Evolutionary conservation across 1,139 yeast genomes (phyloP), one percentile per base, ranked within the genome.

Genomic region (Citeromyces siamensis): DNA sequence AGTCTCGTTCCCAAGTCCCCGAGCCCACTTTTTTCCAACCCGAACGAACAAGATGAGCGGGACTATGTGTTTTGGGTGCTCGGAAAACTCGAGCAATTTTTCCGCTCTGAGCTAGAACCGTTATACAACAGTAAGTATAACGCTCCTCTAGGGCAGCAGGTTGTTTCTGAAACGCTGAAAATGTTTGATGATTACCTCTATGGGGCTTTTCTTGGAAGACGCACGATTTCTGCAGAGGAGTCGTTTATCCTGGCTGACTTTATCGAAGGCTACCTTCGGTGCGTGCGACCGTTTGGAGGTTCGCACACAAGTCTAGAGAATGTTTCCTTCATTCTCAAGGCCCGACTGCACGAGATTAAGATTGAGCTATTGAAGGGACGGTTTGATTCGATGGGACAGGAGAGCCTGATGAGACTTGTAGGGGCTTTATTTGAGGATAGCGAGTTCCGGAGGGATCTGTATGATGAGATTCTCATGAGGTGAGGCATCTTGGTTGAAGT

Each of bases 201-300:
- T 33, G 36, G 39, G 8, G 42, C 37, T 28, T 33, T 52, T 3
- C 26, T 51, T 6, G 19, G 26, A 3, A 43, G 56, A 32, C 37
- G 33, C 3, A 48, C 47, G 22, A 52, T 52, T 9, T 53, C 50
- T 6, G 51, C 53, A 4, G 55, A 45, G 27, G 57, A 52, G 42
- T 52, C 56, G 4, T 43, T 42, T 10, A 29, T 43, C 5, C 35
- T 53, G 13, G 47, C 44, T 3, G 39, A 42, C 2, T 34, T 49
- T 2, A 38, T 50, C 14, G 44, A 38, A 5, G 35, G 37, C 4
- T 35, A 32, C 14, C 19, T 35, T 8, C 12, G 18, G 26, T 13
- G 31, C 17, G 16, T 17, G 9, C 5, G 16, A 4, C 5, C 3
- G 5, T 26, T 26, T 6, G 5, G 31, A 13, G 31, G 16, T 7